Evolutionary conservation across 495 filamentous ascomycete species (phyloP), one percentile per base, ranked within the genome.

Genomic region (Daldinia bambusicola): DNA sequence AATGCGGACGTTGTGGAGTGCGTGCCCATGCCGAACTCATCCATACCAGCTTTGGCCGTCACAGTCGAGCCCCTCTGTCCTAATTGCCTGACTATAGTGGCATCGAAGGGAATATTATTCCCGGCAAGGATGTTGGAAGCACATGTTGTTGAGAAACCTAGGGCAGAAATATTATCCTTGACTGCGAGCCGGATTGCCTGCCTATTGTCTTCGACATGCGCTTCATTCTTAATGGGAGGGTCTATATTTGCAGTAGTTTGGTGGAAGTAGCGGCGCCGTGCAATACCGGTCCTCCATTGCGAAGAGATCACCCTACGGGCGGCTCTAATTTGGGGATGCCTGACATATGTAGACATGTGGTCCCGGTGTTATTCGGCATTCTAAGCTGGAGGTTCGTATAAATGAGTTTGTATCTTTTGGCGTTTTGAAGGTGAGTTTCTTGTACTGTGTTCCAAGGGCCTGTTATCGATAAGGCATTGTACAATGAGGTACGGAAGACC

Each of bases 1-100:
- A 91, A 91, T 59, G 78, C 76, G 18, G 94, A 96, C 75, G 94
- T 80, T 2, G 84, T 86, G 14, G 93, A 93, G 80, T 98, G 92
- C 10, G 93, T 96, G 40, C 95, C 95, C 95, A 99, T 99, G 20
- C 95, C 95, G 80, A 98, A 99, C 76, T 98, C 95, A 83, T 99
- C 95, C 72, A 99, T 84, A 78, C 97, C 97, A 0, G 93, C 93
- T 77, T 97, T 98, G 7, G 91, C 91, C 14, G 87, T 83, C 4
- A 97, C 76, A 18, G 85, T 77, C 5, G 89, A 90, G 41, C 92
- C 93, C 20, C 88, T 84, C 55, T 83, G 74, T 69, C 87, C 84
- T 51, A 97, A 84, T 61, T 85, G 83, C 10, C 65, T 73, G 12
- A 97, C 88, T 37, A 97, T 93, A 3, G 92, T 95, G 7, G 95